Base-by-base conservation (phyloP, 345 rosid genomes). In the Eutrema japonicum region DNA sequence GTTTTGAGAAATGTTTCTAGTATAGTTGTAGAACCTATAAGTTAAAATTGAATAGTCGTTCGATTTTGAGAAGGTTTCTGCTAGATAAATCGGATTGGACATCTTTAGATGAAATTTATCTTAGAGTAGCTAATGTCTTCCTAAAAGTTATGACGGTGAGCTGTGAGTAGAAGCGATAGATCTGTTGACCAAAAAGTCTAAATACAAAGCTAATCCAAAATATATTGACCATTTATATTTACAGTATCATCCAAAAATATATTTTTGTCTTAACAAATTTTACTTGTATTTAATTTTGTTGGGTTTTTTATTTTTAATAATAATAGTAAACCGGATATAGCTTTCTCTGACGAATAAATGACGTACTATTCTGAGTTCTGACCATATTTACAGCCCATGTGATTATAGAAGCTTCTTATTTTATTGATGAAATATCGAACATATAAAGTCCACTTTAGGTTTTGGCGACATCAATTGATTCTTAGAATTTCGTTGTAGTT, bases 321-420 rank as follows among this genome's bases (percentile, higher is more conserved):
- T 22, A 22, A 22, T 22, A 22, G 26, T 22, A 22, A 22, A 22
- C 26, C 2, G 26, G 18, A 7, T 32, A 53, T 43, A 22, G 56
- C 11, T 72, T 18, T 18, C 38, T 35, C 41, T 64, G 63, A 72
- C 56, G 47, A 50, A 14, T 63, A 16, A 35, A 53, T 64, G 55
- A 72, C 77, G 48, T 35, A 43, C 6, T 43, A 30, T 32, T 35
- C 48, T 22, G 33, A 45, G 47, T 8, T 33, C 14, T 22, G 71
- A 54, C 48, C 57, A 64, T 48, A 35, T 14, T 43, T 4, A 26
- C 33, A 64, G 54, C 32, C 56, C 56, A 72, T 72, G 70, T 72
- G 76, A 62, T 9, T n/a, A 43, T 27, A 41, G 61, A 40, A 71
- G 56, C 64, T 72, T 72, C 70, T 26, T 32, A 32, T 26, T 8